Evolutionary conservation across 1,139 yeast genomes (phyloP).

Genomic region (Kodamaea alishanica): DNA sequence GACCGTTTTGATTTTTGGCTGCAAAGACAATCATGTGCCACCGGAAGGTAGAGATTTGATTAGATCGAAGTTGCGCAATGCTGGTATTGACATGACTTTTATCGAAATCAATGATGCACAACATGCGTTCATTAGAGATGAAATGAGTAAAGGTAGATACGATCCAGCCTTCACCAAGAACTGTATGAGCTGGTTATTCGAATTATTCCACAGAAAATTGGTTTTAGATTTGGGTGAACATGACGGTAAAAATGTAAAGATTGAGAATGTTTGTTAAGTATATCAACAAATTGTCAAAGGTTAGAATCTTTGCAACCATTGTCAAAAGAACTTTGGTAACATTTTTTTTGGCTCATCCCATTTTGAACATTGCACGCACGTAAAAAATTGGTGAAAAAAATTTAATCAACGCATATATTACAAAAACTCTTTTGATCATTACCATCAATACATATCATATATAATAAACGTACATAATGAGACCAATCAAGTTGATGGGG

Average conservation of each 20-base stretch:
- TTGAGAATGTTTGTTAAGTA: conserved; percentile 61
- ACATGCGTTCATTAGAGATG: conserved; percentile 82
- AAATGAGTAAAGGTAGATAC: conserved; percentile 70
- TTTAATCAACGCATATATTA: conserved; percentile 1
- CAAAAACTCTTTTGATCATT: not conserved
- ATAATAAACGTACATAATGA: conserved; percentile 26
- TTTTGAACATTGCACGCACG: conserved; percentile 8
- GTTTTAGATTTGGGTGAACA: conserved; percentile 64
- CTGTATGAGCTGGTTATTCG: conserved; percentile 65
- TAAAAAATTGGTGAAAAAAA: conserved; percentile 7
- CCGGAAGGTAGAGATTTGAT: conserved; percentile 74
- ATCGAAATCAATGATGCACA: conserved; percentile 76
- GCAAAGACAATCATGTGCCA: conserved; percentile 78
- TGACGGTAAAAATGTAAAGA: conserved; percentile 44
- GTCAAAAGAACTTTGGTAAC: not conserved
- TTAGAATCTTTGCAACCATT: not conserved
- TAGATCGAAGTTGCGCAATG: conserved; percentile 56
- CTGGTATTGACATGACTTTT: conserved; percentile 62
- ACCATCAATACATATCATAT: not conserved
- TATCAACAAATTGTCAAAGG: not conserved
- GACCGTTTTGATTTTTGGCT: conserved; percentile 67
- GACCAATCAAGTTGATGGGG: conserved; percentile 62
- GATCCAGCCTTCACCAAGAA: conserved; percentile 71
- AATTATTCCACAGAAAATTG: conserved; percentile 66
- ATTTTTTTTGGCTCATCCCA: conserved; percentile 3